Evolutionary conservation across 345 rosid genomes (phyloP), one percentile per base, ranked within the genome.

Genomic region (Eucalyptus urophylla): DNA sequence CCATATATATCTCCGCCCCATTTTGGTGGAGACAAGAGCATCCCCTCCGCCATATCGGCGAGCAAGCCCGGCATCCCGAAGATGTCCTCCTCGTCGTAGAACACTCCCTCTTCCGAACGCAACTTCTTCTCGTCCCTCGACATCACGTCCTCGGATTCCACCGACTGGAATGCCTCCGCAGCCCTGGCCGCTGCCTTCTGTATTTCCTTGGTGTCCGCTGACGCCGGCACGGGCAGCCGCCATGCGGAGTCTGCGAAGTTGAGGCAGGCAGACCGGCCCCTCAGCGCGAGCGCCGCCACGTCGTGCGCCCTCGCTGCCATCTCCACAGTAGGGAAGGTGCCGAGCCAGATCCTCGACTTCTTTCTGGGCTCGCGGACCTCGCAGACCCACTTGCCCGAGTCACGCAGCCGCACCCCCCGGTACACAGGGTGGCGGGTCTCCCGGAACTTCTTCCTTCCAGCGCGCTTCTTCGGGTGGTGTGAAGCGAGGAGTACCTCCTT

Each of bases 271-370:
- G 93, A 91, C n/a, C 95, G 90, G 1, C 99, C 99, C 91, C 96
- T 93, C 69, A 97, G 88, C 0, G 99, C 95, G 2, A 96, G 89
- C 15, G 94, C 97, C 2, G 99, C 99, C 89, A 97, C 99, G 62
- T 96, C 98, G 54, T 96, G 99, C 2, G 99, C 99, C 49, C 99
- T 92, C 37, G 99, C 99, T 1, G 99, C 99, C 99, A 96, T 97
- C 90, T 97, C 97, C 10, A 92, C 95, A 0, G 95, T 95, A 3
- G 93, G 95, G 50, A 94, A 96, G 25, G 99, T 97, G 21, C 99
- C 99, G 1, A 97, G 92, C 99, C 99, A 97, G 43, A 97, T 96
- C 90, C 99, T 94, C 1, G 99, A 90, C 88, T 95, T 95, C 95
- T 97, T 97, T 47, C 93, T 94, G 1, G 98, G 99, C 90, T 96